Evolutionary conservation across 1,139 yeast genomes (phyloP).

Genomic region (Sugiyamaella pinicola): DNA sequence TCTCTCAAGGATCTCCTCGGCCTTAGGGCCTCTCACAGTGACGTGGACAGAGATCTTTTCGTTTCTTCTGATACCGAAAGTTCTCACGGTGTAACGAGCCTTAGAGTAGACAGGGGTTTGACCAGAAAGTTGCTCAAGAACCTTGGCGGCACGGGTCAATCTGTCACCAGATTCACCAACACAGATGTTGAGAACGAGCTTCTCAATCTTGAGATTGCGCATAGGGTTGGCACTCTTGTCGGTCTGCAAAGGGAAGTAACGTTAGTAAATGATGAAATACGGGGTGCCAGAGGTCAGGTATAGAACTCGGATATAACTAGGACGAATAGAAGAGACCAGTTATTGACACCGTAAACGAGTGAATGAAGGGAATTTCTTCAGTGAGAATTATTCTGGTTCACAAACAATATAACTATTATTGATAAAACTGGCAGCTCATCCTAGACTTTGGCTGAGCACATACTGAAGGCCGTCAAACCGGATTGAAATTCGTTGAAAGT

Average conservation of each 20-base stretch:
- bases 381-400: too few relatives aligned
- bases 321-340: too few relatives aligned
- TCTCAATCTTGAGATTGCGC: slow-evolving; percentile 99
- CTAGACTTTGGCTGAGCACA: too few relatives aligned
- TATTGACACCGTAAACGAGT: too few relatives aligned
- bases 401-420: too few relatives aligned
- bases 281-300: too few relatives aligned
- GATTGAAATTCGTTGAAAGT: too few relatives aligned
- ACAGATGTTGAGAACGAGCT: slow-evolving; percentile 98
- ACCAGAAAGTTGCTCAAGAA: slow-evolving; percentile 99
- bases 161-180: slow-evolving; percentile 99
- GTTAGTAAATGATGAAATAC: slow-evolving; percentile 11
- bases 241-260: slow-evolving; percentile 20
- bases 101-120: slow-evolving; percentile 99
- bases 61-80: slow-evolving; percentile 99
- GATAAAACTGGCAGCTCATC: too few relatives aligned
- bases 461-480: too few relatives aligned
- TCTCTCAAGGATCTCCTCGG: slow-evolving; percentile 99
- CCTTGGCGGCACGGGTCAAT: slow-evolving; percentile 99
- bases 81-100: slow-evolving; percentile 99
- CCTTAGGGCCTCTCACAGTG: slow-evolving; percentile 99
- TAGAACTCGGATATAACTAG: too few relatives aligned
- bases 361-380: too few relatives aligned
- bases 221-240: slow-evolving; percentile 66
- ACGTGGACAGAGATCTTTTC: slow-evolving; percentile 99